Evolutionary conservation across 306 rosid genomes (phyloP), one percentile per base, ranked within the genome.

Genomic region (Arachis stenosperma): DNA sequence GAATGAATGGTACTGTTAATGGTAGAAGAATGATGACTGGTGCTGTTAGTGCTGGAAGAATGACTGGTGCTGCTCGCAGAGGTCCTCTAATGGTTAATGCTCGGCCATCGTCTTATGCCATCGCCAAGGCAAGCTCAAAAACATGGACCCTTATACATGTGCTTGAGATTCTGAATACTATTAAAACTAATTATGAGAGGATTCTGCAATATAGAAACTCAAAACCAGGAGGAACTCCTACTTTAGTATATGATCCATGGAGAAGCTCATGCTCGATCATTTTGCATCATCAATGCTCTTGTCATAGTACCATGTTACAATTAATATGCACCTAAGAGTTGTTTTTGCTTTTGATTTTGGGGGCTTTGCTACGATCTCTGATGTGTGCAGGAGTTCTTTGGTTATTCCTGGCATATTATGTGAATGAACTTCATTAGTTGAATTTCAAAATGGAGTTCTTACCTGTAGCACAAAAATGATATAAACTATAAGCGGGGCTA

Each of bases 71-170:
- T 64, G 87, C 67, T 80, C 97, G 89, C 40, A 88, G 97, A 78
- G 96, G 84, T 67, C 96, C 96, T 81, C 87, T 87, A 33, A 46
- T 80, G 65, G 78, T 89, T 65, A 84, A 75, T 82, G 51, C 92
- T 53, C 90, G 90, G 57, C 88, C 90, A 39, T 86, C 96, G n/a
- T 77, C 97, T 39, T 82, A 82, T 82, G 76, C 87, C 74, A 94
- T 94, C 87, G 88, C 97, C 81, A 94, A 94, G 99, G 99, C 99
- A 94, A 94, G 99, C 99, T 84, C 77, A 85, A 86, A 81, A 79
- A 22, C 71, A 87, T 83, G 75, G 96, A 85, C 88, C 90, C 84
- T 86, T 82, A 81, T 89, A 85, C 88, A 85, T 86, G 83, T 89
- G 87, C 82, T 81, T 84, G 89, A 89, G 88, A 86, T 72, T 88